phyloP scores from a whole-genome alignment of 1,284 basidiomycete genomes.

The Ceratobasidium sp. region DNA sequence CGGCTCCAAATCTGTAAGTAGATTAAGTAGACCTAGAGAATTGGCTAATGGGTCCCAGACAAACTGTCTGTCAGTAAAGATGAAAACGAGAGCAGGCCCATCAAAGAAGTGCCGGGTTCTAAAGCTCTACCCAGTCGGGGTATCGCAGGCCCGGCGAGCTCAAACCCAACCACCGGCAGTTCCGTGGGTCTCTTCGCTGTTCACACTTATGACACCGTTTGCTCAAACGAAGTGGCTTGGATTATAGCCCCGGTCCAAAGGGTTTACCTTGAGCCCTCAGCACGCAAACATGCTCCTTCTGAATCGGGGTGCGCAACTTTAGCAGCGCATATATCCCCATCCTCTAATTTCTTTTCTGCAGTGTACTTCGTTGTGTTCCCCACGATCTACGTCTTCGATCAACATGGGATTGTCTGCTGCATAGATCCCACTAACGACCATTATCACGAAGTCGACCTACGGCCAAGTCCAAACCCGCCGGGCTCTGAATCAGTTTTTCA shows the following conservation, averaged over 20 bases:
- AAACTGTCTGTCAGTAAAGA: background rate
- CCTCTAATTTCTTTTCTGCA: background rate
- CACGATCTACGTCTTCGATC: conserved; percentile 23
- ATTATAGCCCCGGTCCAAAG: background rate
- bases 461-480: conserved; percentile 12
- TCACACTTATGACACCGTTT: background rate
- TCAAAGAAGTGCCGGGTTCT: background rate
- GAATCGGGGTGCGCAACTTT: background rate
- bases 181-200: background rate
- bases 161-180: background rate
- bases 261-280: background rate
- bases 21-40: background rate
- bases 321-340: background rate
- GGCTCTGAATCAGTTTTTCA: background rate
- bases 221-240: background rate
- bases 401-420: conserved; percentile 29
- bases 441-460: conserved; percentile 12
- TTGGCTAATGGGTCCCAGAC: no score
- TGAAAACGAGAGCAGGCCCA: no score
- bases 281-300: conserved; percentile 27
- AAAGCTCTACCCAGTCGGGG: background rate
- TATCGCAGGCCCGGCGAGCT: background rate
- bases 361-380: conserved; percentile 33
- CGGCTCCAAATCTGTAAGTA: background rate
- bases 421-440: background rate